phyloP scores from a whole-genome alignment of 371 early-diverging fungal genomes.

The Mucor velutinosus region DNA sequence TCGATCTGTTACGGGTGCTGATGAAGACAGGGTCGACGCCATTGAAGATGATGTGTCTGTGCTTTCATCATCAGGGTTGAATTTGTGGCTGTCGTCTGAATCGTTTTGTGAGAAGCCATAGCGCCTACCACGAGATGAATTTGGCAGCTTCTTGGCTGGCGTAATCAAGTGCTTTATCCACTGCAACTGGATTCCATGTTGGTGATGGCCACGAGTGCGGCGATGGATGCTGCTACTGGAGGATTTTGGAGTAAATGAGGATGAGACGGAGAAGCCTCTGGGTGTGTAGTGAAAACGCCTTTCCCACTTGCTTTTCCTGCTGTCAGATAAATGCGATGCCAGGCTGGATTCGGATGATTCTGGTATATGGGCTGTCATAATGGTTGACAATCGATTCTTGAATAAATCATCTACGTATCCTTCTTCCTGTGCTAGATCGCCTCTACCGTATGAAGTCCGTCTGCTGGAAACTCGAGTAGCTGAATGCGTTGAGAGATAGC shows the following conservation, averaged over 20 bases:
- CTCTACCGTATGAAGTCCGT: conserved; percentile 29
- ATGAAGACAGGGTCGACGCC: conserved; percentile 2
- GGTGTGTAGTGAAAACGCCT: neutral
- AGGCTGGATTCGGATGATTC: neutral
- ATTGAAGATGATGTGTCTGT: neutral
- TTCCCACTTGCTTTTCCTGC: neutral
- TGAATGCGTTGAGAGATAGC: neutral
- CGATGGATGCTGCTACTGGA: neutral
- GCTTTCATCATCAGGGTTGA: conserved; percentile 19
- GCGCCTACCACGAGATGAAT: conserved; percentile 31
- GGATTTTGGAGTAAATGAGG: neutral
- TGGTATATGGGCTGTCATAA: conserved; percentile 38
- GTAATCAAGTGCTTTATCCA: conserved; percentile 13
- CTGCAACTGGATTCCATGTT: neutral
- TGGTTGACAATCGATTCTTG: conserved; percentile 18
- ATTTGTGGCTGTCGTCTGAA: conserved; percentile 27
- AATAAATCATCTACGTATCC: conserved; percentile 25
- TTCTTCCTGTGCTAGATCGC: conserved; percentile 37
- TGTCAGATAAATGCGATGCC: neutral
- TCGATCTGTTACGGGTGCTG: conserved; percentile 6
- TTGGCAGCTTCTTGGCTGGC: conserved; percentile 10
- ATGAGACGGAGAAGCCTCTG: neutral
- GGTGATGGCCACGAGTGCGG: neutral
- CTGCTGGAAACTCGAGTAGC: neutral
- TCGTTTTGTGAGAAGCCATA: conserved; percentile 51